A percentile compares a stretch with the other conserved stretches of the same genome.
These are phyloP conservation scores for Leishmania martiniquensis DNA, from an alignment of 208 protist species.

Conservation along the genomic window DNA sequence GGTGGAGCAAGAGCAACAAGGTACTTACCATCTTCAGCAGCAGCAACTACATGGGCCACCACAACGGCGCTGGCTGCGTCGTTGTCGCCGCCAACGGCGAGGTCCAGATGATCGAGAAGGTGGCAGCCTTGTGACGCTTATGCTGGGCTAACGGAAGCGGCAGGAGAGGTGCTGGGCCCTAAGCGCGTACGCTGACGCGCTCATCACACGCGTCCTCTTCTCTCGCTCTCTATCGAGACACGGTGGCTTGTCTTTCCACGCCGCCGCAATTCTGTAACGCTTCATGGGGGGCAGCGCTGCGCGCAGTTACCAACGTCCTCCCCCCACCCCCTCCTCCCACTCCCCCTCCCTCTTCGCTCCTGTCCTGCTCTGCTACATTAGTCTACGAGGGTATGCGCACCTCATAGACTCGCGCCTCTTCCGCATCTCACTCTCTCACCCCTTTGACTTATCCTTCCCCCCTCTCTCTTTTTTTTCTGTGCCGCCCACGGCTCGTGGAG, in stretches of 20 bases:
- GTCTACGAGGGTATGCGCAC: too few relatives aligned
- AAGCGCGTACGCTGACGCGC: not conserved
- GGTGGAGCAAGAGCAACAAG: slow-evolving; percentile 70
- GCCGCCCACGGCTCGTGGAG: not conserved
- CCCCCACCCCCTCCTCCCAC: not conserved
- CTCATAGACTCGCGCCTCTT: too few relatives aligned
- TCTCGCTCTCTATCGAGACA: not conserved
- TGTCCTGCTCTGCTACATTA: not conserved
- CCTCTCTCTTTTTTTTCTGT: not conserved
- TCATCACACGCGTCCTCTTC: not conserved
- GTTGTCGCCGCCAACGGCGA: slow-evolving; percentile 59
- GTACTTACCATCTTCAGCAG: slow-evolving; percentile 87
- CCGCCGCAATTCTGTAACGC: not conserved
- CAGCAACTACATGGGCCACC: slow-evolving; percentile 80
- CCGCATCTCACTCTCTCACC: too few relatives aligned
- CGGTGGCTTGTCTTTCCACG: not conserved
- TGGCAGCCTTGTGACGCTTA: slow-evolving; percentile 30
- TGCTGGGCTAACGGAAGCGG: not conserved
- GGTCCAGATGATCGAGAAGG: slow-evolving; percentile 77
- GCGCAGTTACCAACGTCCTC: not conserved
- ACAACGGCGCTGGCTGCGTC: slow-evolving; percentile 79
- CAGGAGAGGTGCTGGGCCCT: not conserved
- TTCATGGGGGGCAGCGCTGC: not conserved
- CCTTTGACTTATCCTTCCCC: not conserved
- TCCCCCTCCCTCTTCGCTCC: not conserved